Percentiles rank a stretch among this genome's conserved stretches.
These are phyloP conservation scores for Cyclocybe cylindracea DNA, from an alignment of 768 basidiomycete genomes.

Conservation along the genomic window DNA sequence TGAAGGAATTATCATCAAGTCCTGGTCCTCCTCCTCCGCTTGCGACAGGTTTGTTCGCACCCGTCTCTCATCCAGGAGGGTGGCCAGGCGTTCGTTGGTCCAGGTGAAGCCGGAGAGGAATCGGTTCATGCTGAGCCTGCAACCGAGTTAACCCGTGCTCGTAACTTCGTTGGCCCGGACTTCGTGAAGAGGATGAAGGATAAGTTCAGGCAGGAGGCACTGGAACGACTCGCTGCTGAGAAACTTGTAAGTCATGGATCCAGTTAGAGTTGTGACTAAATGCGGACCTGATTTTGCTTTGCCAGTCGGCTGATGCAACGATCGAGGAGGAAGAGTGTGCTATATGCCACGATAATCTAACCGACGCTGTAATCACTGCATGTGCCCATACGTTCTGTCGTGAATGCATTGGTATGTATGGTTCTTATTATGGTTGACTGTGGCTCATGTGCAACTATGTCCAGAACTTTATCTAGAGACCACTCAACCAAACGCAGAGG, in stretches of 20 bases:
- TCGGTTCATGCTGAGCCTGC: conserved; percentile 23
- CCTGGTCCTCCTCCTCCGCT: conserved; percentile 47
- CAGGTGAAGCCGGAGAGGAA: conserved; percentile 36
- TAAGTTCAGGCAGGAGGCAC: conserved; percentile 41
- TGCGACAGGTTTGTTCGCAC: conserved; percentile 71
- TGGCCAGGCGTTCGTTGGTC: conserved; percentile 42
- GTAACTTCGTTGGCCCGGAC: conserved; percentile 40
- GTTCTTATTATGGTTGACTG: not conserved
- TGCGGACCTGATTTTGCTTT: not conserved
- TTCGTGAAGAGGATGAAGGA: conserved; percentile 53
- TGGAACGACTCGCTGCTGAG: conserved; percentile 53
- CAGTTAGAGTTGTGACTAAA: not conserved
- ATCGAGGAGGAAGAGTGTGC: conserved; percentile 63
- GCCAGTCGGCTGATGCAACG: conserved; percentile 46
- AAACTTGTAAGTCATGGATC: conserved; percentile 37
- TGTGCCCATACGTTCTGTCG: conserved; percentile 68
- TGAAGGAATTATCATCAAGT: conserved; percentile 60
- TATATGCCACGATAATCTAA: conserved; percentile 63
- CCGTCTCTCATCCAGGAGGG: conserved; percentile 66
- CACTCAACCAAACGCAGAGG: conserved; percentile 24
- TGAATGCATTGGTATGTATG: conserved; percentile 52
- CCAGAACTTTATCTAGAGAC: conserved; percentile 42
- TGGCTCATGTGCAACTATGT: not conserved
- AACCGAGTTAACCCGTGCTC: conserved; percentile 48
- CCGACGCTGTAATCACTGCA: conserved; percentile 53